A percentile compares a stretch with the other conserved stretches of the same genome.
Conservation (phyloP, 805 yeast genomes). For the Kuraishia piskuri region DNA sequence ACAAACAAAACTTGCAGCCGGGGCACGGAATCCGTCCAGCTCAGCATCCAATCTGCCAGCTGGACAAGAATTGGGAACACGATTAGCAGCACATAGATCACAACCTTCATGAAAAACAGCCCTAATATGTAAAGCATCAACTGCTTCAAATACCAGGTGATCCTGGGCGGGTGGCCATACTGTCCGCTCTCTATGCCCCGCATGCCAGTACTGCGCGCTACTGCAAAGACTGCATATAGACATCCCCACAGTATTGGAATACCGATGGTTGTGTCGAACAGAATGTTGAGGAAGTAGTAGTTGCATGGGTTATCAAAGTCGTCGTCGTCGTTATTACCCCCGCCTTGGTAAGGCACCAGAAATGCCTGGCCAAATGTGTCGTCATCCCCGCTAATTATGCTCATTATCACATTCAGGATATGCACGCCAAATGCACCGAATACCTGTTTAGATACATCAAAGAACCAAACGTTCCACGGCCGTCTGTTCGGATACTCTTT, state of each 20-base stretch:
- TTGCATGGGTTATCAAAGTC: constrained; percentile 68
- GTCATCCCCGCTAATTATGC: constrained; percentile 43
- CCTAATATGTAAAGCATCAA: constrained; percentile 60
- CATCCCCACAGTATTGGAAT: constrained; percentile 68
- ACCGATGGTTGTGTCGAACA: constrained; percentile 91
- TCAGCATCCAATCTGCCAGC: constrained; percentile 63
- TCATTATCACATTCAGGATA: constrained; percentile 61
- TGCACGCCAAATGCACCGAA: constrained; percentile 85
- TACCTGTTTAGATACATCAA: constrained; percentile 84
- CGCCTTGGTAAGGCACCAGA: constrained; percentile 5
- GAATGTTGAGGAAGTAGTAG: constrained; percentile 85
- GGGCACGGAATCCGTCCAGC: constrained; percentile 80
- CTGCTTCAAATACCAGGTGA: constrained; percentile 63
- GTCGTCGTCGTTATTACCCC: constrained; percentile 11
- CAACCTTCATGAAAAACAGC: constrained; percentile 45
- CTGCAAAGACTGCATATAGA: constrained; percentile 41
- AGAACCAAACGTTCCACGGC: constrained; percentile 83
- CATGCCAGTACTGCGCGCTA: constrained; percentile 35
- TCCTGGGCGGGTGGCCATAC: constrained; percentile 59
- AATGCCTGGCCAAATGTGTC: constrained; percentile 6
- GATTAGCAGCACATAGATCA: constrained; percentile 48
- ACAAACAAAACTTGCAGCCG: constrained; percentile 81
- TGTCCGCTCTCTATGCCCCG: constrained; percentile 44
- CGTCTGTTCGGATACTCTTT: constrained; percentile 75
- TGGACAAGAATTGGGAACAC: constrained; percentile 59